Evolutionary conservation across 140 eudicot species (phyloP), one percentile per base, ranked within the genome.

Genomic region (Stevia rebaudiana): DNA sequence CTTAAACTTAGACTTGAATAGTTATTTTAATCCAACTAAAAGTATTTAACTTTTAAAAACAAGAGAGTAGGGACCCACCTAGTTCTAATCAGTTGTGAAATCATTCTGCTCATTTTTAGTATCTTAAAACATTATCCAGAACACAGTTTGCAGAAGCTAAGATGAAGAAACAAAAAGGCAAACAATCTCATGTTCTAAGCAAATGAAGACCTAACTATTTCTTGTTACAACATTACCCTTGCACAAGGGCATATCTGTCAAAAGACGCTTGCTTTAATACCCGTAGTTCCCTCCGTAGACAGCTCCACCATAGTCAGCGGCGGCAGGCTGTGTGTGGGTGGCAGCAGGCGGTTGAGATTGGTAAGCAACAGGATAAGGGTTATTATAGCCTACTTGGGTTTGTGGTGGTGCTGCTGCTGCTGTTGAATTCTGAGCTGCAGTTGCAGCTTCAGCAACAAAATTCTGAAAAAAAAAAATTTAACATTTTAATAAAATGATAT

Each of bases 361-460:
- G 72, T 88, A 88, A 6, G 51, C 78, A 18, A 85, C 74, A 3
- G 86, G 81, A 31, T 56, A 56, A 52, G 88, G 73, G 68, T 78
- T 79, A 60, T 78, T 79, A 60, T 90, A 90, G 16, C 83, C 91
- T 50, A 81, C 92, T 63, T 84, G 95, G 57, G 74, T 28, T 12
- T 86, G 75, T 0, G 84, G 78, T 3, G 81, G 77, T 30, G 78
- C 87, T 0, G 84, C 76, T 3, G 81, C 75, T 30, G 78, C 87
- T 0, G 75, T 57, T 7, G 82, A 23, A 40, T 84, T 79, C 77
- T 79, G 94, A 24, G 84, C 84, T 4, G 82, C 75, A 60, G 71
- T 79, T 42, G 87, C 94, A 22, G 94, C 96, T 46, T 86, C 95
- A 46, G 97, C 95, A 37, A 89, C 76, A 25, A 66, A 81, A 61